Percentiles rank a stretch among this genome's conserved stretches.
Conservation (phyloP, 1,284 basidiomycete genomes). For the Exobasidium cylindrosporum region DNA sequence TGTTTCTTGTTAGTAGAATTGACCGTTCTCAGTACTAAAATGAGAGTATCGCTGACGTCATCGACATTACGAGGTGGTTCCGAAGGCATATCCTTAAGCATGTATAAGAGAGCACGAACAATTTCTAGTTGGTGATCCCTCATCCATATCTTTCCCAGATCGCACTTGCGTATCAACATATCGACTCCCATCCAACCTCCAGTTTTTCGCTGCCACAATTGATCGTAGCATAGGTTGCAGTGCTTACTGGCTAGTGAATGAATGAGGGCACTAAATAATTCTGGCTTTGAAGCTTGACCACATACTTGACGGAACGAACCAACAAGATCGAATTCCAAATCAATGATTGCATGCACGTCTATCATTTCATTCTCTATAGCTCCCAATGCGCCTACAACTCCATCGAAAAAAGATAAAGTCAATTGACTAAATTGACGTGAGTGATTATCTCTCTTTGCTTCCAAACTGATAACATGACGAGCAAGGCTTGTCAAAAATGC, state of each 20-base stretch:
- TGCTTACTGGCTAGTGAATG: conserved; percentile 50
- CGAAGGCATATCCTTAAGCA: conserved; percentile 90
- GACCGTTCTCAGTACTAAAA: conserved; percentile 72
- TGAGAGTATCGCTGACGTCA: conserved; percentile 74
- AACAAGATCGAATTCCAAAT: conserved; percentile 57
- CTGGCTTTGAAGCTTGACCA: conserved; percentile 60
- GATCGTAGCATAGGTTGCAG: conserved; percentile 54
- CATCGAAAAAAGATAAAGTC: conserved; percentile 47
- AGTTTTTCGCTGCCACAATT: conserved; percentile 54
- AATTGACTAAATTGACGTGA: conserved; percentile 62
- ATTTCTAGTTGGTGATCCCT: conserved; percentile 86
- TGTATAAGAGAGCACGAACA: conserved; percentile 83
- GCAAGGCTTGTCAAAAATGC: conserved; percentile 69
- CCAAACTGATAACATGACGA: conserved; percentile 64
- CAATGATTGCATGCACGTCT: conserved; percentile 66
- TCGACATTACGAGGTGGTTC: conserved; percentile 81
- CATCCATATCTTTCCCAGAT: conserved; percentile 70
- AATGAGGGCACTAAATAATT: conserved; percentile 57
- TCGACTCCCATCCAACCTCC: conserved; percentile 54
- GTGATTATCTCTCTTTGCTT: conserved; percentile 57
- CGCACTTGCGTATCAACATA: conserved; percentile 52
- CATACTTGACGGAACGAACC: conserved; percentile 13
- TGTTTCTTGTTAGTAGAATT: conserved; percentile 55
- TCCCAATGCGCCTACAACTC: conserved; percentile 41
- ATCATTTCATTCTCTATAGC: conserved; percentile 25